Conservation (phyloP, 805 yeast genomes). For the Candida tallmaniae region DNA sequence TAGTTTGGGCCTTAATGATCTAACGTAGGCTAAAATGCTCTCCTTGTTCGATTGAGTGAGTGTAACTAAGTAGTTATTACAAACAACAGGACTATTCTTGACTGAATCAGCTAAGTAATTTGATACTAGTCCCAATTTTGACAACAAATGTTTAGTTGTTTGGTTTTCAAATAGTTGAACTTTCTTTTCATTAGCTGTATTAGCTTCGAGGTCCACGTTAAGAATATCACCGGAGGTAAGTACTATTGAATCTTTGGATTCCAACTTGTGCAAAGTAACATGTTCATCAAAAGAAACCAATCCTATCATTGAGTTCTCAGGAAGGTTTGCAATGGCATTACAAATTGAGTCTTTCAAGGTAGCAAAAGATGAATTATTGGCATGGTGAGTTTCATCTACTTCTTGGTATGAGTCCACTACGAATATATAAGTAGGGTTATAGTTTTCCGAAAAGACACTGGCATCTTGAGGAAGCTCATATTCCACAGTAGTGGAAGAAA, state of each 20-base stretch:
- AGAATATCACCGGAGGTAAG: conserved; percentile 6
- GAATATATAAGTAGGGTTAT: conserved; percentile 14
- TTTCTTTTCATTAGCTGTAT: conserved; percentile 1
- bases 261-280: conserved; percentile 20
- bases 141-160: not conserved
- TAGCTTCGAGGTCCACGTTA: conserved; percentile 3
- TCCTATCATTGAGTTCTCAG: conserved; percentile 16
- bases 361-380: conserved; percentile 11
- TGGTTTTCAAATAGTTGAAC: conserved; percentile 1
- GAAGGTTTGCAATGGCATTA: conserved; percentile 13
- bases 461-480: conserved; percentile 28
- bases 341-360: conserved; percentile 12
- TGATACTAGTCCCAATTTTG: conserved; percentile 1
- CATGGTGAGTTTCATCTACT: conserved; percentile 20
- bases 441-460: conserved; percentile 8
- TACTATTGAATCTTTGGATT: not conserved
- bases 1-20: conserved; percentile 16
- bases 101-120: not conserved
- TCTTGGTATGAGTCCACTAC: conserved; percentile 30
- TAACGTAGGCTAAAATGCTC: conserved; percentile 6
- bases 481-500: conserved; percentile 23
- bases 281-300: conserved; percentile 26
- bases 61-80: not conserved
- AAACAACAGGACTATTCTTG: conserved; percentile 1
- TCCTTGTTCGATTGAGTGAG: not conserved